These are phyloP conservation scores for Willaertia magna DNA, from an alignment of 208 protist genomes.

Conservation along the genomic window DNA sequence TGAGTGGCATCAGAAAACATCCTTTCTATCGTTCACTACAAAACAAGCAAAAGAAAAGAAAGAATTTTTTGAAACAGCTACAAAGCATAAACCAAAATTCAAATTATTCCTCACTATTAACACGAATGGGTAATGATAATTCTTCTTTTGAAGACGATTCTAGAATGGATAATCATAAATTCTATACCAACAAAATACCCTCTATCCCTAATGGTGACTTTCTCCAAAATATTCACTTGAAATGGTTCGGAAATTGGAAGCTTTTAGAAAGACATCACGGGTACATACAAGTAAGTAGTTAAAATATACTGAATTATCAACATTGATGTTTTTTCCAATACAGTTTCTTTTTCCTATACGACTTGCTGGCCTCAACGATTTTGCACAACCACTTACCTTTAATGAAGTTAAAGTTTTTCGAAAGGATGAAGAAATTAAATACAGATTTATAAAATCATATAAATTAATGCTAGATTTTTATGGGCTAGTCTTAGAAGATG, in stretches of 20 bases:
- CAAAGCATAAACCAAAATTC: too few relatives aligned
- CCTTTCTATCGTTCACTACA: too few relatives aligned
- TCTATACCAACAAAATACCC: slow-evolving; percentile 25
- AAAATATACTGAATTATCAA: too few relatives aligned
- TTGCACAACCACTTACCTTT: slow-evolving; percentile 44
- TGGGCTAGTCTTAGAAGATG: slow-evolving; percentile 37
- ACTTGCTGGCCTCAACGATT: slow-evolving; percentile 44
- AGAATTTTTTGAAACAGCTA: too few relatives aligned
- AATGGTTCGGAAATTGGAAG: slow-evolving; percentile 25
- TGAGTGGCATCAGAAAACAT: too few relatives aligned
- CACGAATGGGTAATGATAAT: too few relatives aligned
- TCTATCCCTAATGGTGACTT: slow-evolving; percentile 25
- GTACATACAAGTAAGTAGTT: slow-evolving; percentile 62
- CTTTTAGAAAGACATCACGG: slow-evolving; percentile 46
- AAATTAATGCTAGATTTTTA: slow-evolving; percentile 60
- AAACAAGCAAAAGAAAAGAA: too few relatives aligned
- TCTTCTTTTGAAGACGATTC: slow-evolving; percentile 14
- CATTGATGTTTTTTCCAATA: too few relatives aligned
- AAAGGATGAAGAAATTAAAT: slow-evolving; percentile 33
- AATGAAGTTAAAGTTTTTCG: slow-evolving; percentile 37
- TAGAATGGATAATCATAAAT: slow-evolving; percentile 20
- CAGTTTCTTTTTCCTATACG: slow-evolving; percentile 61
- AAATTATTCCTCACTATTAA: too few relatives aligned
- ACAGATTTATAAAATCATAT: slow-evolving; percentile 36
- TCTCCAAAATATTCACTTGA: slow-evolving; percentile 40